phyloP scores from a whole-genome alignment of 1,284 basidiomycete species.

The Tilletiopsis washingtonensis region DNA sequence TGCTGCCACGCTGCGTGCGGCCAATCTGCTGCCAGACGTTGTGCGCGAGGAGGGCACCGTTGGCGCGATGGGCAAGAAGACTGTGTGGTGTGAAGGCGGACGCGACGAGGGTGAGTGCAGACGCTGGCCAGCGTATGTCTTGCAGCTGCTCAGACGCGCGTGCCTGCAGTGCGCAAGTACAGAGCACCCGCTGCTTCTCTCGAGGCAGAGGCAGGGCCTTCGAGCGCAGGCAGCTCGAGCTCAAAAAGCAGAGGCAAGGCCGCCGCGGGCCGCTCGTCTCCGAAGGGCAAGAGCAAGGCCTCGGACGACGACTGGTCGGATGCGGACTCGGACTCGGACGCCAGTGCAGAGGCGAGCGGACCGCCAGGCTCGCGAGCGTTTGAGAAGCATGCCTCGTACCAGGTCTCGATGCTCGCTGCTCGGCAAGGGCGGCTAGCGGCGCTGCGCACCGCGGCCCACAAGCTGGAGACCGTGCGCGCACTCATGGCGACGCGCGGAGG shows the following conservation, averaged over 20 bases:
- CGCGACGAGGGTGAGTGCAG: conserved; percentile 21
- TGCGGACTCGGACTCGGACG: not conserved
- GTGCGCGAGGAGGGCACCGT: conserved; percentile 1
- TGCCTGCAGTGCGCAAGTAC: not conserved
- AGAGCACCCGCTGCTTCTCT: not conserved
- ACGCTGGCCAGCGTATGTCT: not conserved
- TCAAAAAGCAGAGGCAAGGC: no score
- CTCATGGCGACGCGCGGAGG: conserved; percentile 32
- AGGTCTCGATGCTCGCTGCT: conserved; percentile 26
- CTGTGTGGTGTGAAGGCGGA: conserved; percentile 40
- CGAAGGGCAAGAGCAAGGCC: no score
- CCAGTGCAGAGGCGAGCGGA: not conserved
- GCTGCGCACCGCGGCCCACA: conserved; percentile 24
- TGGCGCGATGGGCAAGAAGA: conserved; percentile 31
- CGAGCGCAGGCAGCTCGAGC: no score
- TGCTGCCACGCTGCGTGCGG: conserved; percentile 20
- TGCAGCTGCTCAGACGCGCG: no score
- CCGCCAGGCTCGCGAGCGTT: not conserved
- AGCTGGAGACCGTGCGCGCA: conserved; percentile 30
- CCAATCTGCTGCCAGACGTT: conserved; percentile 15
- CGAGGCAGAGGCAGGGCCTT: no score
- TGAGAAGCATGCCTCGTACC: conserved; percentile 27
- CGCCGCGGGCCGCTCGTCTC: no score
- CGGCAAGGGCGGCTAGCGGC: conserved; percentile 31
- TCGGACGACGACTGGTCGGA: conserved; percentile 2